Percentiles rank a stretch among this genome's conserved stretches.
Conservation (phyloP, 2,329 filamentous ascomycete species). For the Trichoderma polysporum region DNA sequence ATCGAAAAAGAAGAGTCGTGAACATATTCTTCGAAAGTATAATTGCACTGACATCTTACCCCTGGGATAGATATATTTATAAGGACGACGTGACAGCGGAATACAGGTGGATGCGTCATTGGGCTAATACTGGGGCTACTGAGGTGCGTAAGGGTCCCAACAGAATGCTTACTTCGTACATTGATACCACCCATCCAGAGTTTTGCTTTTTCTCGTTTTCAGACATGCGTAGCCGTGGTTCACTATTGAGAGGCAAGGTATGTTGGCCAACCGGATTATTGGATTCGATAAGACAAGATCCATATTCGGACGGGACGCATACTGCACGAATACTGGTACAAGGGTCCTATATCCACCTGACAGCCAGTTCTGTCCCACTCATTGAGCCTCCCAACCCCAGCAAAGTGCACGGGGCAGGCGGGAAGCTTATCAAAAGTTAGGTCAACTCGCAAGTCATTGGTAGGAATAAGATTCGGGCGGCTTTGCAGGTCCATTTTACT, state of each 20-base stretch:
- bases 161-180: neutral
- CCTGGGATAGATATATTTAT: neutral
- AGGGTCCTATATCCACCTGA: neutral
- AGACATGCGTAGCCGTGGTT: conserved; percentile 20
- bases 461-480: neutral
- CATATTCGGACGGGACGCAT: neutral
- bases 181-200: conserved; percentile 17
- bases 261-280: neutral
- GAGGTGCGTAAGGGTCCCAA: neutral
- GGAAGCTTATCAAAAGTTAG: neutral
- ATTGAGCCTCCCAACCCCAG: neutral
- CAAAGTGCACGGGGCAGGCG: conserved; percentile 1
- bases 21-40: neutral
- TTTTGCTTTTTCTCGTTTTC: conserved; percentile 14
- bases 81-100: neutral
- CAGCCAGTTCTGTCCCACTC: neutral
- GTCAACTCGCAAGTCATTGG: neutral
- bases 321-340: neutral
- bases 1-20: neutral
- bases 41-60: neutral
- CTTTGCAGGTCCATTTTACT: neutral
- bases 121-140: too few relatives aligned
- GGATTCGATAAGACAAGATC: conserved; percentile 1
- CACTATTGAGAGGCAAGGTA: conserved; percentile 7
- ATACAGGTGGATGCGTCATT: neutral